Percentiles rank a stretch among this genome's conserved stretches.
Evolutionary conservation across 1,284 basidiomycete species (phyloP).

Genomic region (Exsudoporus floridanus): DNA sequence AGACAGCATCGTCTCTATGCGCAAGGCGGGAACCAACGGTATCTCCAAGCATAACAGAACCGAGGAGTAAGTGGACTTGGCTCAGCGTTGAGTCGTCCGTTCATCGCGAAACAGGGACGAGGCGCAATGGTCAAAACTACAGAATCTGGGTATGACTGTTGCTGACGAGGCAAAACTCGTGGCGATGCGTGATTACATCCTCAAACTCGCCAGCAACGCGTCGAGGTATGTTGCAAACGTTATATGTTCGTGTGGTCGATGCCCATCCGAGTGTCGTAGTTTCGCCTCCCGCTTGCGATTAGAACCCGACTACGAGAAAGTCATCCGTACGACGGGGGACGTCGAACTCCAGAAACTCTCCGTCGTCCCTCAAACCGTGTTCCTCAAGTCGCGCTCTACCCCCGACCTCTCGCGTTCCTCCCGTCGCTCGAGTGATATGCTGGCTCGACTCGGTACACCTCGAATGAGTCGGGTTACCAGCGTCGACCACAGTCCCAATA

Average conservation of each 20-base stretch:
- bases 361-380: slow-evolving; percentile 94
- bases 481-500: slow-evolving; percentile 40
- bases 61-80: slow-evolving; percentile 61
- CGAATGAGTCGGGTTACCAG: slow-evolving; percentile 47
- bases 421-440: slow-evolving; percentile 36
- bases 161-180: slow-evolving; percentile 80
- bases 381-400: slow-evolving; percentile 63
- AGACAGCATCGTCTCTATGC: slow-evolving; percentile 64
- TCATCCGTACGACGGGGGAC: slow-evolving; percentile 63
- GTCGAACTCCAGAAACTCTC: slow-evolving; percentile 80
- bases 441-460: slow-evolving; percentile 45
- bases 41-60: slow-evolving; percentile 54
- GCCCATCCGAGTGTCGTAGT: slow-evolving; percentile 38
- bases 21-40: slow-evolving; percentile 47
- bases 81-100: background rate
- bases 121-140: slow-evolving; percentile 65
- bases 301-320: slow-evolving; percentile 62
- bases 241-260: background rate
- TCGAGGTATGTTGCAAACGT: slow-evolving; percentile 46
- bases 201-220: slow-evolving; percentile 74
- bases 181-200: slow-evolving; percentile 85
- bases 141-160: slow-evolving; percentile 79
- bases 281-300: slow-evolving; percentile 60
- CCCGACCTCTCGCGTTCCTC: slow-evolving; percentile 42
- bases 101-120: slow-evolving; percentile 60